These are phyloP conservation scores for Termitomyces sp. DNA, from an alignment of 768 basidiomycete genomes.

Conservation along the genomic window DNA sequence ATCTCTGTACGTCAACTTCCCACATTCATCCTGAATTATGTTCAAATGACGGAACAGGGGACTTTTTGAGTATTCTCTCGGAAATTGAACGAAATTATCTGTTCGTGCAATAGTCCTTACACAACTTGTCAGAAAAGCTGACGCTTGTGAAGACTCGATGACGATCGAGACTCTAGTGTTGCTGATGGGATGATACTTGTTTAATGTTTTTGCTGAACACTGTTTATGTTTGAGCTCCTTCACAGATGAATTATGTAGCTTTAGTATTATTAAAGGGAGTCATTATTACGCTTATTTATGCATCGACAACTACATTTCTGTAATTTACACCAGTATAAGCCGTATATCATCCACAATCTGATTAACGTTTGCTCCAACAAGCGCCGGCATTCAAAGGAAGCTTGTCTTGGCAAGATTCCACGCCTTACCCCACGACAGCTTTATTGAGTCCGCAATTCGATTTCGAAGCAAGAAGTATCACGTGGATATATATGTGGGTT, in stretches of 20 bases:
- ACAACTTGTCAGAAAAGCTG: constrained; percentile 7
- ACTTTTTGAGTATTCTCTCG: constrained; percentile 85
- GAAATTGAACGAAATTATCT: constrained; percentile 91
- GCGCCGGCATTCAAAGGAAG: not conserved
- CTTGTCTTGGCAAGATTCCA: not conserved
- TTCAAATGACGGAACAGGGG: constrained; percentile 47
- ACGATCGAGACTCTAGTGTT: constrained; percentile 60
- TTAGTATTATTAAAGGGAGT: constrained; percentile 10
- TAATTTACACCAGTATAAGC: constrained; percentile 11
- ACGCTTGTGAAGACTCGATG: constrained; percentile 46
- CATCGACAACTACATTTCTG: constrained; percentile 1
- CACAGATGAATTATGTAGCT: constrained; percentile 2
- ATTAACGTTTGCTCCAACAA: not conserved
- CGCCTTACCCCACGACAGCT: not conserved
- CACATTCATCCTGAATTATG: not conserved
- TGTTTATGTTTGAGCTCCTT: not conserved
- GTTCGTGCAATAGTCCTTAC: constrained; percentile 32
- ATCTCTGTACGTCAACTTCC: constrained; percentile 57
- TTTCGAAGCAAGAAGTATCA: not conserved
- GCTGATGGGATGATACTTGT: constrained; percentile 38
- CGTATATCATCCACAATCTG: constrained; percentile 1
- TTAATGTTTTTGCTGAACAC: not conserved
- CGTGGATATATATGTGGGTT: not conserved
- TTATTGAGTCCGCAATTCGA: not conserved
- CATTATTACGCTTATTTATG: constrained; percentile 12